Evolutionary conservation across 257 asterid species (phyloP).

Genomic region (Plantago elongata): DNA sequence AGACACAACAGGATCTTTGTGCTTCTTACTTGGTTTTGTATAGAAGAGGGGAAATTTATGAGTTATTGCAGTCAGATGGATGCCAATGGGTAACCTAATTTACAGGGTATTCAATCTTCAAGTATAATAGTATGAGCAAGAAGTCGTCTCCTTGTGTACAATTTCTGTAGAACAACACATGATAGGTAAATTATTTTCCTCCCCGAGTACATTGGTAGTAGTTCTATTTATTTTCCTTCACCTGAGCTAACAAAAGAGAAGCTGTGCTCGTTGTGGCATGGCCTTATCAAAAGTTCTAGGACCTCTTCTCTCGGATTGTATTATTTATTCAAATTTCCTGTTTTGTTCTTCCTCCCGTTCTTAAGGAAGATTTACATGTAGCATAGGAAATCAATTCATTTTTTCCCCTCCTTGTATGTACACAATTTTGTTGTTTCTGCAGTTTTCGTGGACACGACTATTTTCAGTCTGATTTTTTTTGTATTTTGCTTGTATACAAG

Average conservation of each 20-base stretch:
- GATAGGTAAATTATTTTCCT: slow-evolving; percentile 36
- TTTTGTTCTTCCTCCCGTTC: slow-evolving; percentile 29
- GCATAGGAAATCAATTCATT: slow-evolving; percentile 14
- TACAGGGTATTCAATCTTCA: slow-evolving; percentile 29
- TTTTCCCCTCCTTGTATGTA: background rate
- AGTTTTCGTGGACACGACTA: no score
- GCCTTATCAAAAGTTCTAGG: slow-evolving; percentile 37
- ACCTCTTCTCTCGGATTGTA: slow-evolving; percentile 13
- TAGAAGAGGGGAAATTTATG: slow-evolving; percentile 26
- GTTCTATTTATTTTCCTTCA: slow-evolving; percentile 23
- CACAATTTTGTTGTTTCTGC: background rate
- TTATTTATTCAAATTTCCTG: slow-evolving; percentile 29
- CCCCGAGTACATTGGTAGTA: slow-evolving; percentile 28
- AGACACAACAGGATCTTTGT: slow-evolving; percentile 27
- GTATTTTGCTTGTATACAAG: no score
- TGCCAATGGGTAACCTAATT: slow-evolving; percentile 24
- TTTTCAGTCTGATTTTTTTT: no score
- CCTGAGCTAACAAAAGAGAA: slow-evolving; percentile 32
- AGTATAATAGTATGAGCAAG: slow-evolving; percentile 27
- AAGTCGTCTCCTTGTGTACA: slow-evolving; percentile 23
- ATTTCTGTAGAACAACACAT: slow-evolving; percentile 30
- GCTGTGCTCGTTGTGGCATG: slow-evolving; percentile 30
- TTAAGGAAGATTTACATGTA: slow-evolving; percentile 21
- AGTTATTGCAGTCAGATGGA: slow-evolving; percentile 27
- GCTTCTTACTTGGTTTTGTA: slow-evolving; percentile 24